Conservation (phyloP, 2,329 filamentous ascomycete genomes). For the Thielaviopsis cerberus region DNA sequence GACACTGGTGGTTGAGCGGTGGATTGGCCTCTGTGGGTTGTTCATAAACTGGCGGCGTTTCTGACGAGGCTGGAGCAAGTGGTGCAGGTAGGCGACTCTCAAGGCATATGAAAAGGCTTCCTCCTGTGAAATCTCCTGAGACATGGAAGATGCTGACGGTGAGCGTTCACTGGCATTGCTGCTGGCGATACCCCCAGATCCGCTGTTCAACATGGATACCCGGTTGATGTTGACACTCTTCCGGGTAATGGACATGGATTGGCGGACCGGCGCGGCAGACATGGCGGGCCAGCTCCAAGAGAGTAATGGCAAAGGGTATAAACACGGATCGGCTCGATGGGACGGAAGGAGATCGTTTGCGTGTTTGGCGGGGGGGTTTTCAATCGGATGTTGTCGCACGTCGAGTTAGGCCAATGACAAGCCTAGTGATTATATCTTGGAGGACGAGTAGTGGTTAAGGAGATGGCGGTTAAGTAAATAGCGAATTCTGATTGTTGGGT, state of each 20-base stretch:
- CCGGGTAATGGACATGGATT: constrained; percentile 8
- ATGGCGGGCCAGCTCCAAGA: constrained; percentile 1
- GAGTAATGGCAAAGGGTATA: background rate
- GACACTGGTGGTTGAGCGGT: constrained; percentile 50
- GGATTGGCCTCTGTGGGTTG: constrained; percentile 34
- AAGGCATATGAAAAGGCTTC: constrained; percentile 86
- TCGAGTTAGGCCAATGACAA: background rate
- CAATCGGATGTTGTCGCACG: background rate
- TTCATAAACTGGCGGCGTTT: constrained; percentile 77
- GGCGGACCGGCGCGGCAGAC: constrained; percentile 11
- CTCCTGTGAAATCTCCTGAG: constrained; percentile 40
- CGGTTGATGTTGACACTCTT: constrained; percentile 12
- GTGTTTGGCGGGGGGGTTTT: background rate
- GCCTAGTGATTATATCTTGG: background rate
- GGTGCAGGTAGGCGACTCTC: constrained; percentile 75
- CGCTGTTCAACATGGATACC: background rate
- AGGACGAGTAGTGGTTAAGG: background rate
- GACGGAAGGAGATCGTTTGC: background rate
- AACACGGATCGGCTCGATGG: background rate
- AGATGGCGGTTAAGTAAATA: background rate
- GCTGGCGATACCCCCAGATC: background rate
- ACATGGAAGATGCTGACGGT: constrained; percentile 9
- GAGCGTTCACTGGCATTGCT: background rate
- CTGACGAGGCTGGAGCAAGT: constrained; percentile 77
- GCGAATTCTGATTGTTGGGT: background rate